Conservation (phyloP, 2,329 filamentous ascomycete genomes). For the Rugonectria rugulosa region DNA sequence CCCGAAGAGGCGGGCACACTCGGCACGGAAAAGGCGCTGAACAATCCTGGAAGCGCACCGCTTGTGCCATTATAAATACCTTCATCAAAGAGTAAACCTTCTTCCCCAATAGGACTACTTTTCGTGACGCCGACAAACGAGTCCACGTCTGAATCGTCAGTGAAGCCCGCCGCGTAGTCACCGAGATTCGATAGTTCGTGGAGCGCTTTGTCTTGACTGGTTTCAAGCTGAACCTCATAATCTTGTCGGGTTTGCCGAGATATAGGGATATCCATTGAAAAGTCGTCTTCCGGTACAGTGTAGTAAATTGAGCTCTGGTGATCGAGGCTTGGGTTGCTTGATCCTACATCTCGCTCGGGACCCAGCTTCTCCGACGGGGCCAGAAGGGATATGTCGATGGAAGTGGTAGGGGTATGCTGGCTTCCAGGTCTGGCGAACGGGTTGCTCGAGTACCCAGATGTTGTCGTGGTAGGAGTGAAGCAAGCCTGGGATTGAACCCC, state of each 20-base stretch:
- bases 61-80: slow-evolving; percentile 33
- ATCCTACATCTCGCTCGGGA: slow-evolving; percentile 21
- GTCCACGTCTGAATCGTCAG: slow-evolving; percentile 41
- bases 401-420: slow-evolving; percentile 56
- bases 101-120: slow-evolving; percentile 25
- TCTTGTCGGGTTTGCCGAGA: slow-evolving; percentile 18
- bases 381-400: slow-evolving; percentile 46
- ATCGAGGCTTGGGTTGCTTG: neutral
- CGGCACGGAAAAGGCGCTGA: slow-evolving; percentile 29
- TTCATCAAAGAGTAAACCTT: slow-evolving; percentile 39
- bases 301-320: slow-evolving; percentile 15
- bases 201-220: neutral
- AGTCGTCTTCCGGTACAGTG: slow-evolving; percentile 27
- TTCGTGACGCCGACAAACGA: slow-evolving; percentile 33
- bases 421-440: slow-evolving; percentile 49
- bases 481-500: slow-evolving; percentile 51
- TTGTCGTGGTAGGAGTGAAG: slow-evolving; percentile 38
- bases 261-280: slow-evolving; percentile 25
- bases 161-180: slow-evolving; percentile 32
- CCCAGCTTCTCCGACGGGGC: slow-evolving; percentile 35
- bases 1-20: slow-evolving; percentile 6
- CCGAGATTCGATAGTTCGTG: neutral
- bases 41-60: slow-evolving; percentile 40
- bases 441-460: slow-evolving; percentile 49
- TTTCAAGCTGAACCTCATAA: slow-evolving; percentile 7